Base-by-base conservation (phyloP, 306 rosid species). In the Hylodesmum podocarpum region DNA sequence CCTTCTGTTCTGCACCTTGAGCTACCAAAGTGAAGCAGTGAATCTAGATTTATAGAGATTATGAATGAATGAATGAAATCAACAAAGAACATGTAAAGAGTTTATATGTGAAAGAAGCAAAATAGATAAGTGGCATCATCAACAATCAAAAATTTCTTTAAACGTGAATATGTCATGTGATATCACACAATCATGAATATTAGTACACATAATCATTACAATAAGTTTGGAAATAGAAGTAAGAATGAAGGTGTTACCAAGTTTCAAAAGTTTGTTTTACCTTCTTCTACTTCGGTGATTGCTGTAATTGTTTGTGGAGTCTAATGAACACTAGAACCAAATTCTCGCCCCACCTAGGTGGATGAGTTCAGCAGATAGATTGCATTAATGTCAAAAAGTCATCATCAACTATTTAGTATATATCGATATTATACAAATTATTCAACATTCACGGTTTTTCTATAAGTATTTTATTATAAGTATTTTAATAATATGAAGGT, bases 171-270 rank as follows among this genome's bases (percentile, higher is more conserved):
- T 4, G 18, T 19, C 25, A 49, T 21, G 39, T 43, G 11, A 69
- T 21, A 21, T 31, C 41, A 44, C 4, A 28, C 8, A 57, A n/a
- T n/a, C n/a, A n/a, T 29, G 50, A 70, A 33, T 31, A 18, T 70
- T 41, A 19, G 24, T 2, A 21, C 61, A 66, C 6, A 51, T 55
- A 62, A 33, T 53, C 62, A 24, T 6, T 51, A 31, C 0, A 28
- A 28, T 6, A 58, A 58, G n/a, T 5, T 14, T 33, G 22, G 50
- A 70, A 50, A 33, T 12, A 36, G 13, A 34, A 15, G 62, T 4
- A 59, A 28, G 7, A 72, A n/a, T 46, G 47, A 15, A 14, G 12
- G 24, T 55, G 8, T 55, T 71, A 78, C 79, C 67, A 53, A 77
- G 66, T 50, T 44, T 64, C 51, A 25, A 55, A 34, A 37, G 12